Evolutionary conservation across 495 filamentous ascomycete genomes (phyloP).

Genomic region (Terfezia boudieri): DNA sequence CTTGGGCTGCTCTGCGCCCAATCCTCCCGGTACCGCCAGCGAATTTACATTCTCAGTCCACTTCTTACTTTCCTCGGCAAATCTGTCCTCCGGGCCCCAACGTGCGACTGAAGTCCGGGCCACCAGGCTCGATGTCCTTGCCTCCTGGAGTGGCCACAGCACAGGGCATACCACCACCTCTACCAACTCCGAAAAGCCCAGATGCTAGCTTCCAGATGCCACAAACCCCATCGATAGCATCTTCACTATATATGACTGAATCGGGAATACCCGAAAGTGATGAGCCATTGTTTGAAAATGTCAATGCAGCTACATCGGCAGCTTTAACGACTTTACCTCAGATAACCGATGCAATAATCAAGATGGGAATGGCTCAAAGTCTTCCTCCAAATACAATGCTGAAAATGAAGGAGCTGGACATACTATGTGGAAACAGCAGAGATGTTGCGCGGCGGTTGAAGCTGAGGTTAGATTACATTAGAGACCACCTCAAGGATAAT

Average conservation of each 20-base stretch:
- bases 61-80: conserved; percentile 1
- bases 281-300: conserved; percentile 14
- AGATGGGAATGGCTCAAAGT: conserved; percentile 9
- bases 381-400: conserved; percentile 11
- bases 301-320: conserved; percentile 13
- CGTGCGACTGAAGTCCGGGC: conserved; percentile 5
- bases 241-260: conserved; percentile 2
- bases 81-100: conserved; percentile 1
- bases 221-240: conserved; percentile 4
- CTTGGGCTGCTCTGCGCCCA: conserved; percentile 14
- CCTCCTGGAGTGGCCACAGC: neutral
- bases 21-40: conserved; percentile 4
- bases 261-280: conserved; percentile 2
- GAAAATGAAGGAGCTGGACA: conserved; percentile 15
- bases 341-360: conserved; percentile 14
- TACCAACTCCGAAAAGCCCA: conserved; percentile 7
- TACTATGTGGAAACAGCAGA: conserved; percentile 10
- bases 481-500: conserved; percentile 3
- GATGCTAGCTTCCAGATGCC: conserved; percentile 11
- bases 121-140: conserved; percentile 1
- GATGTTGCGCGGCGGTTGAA: conserved; percentile 16
- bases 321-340: conserved; percentile 12
- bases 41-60: neutral
- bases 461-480: conserved; percentile 16
- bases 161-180: conserved; percentile 1